Percentiles rank a stretch among this genome's conserved stretches.
phyloP scores from a whole-genome alignment of 257 asterid genomes.

The Striga asiatica region DNA sequence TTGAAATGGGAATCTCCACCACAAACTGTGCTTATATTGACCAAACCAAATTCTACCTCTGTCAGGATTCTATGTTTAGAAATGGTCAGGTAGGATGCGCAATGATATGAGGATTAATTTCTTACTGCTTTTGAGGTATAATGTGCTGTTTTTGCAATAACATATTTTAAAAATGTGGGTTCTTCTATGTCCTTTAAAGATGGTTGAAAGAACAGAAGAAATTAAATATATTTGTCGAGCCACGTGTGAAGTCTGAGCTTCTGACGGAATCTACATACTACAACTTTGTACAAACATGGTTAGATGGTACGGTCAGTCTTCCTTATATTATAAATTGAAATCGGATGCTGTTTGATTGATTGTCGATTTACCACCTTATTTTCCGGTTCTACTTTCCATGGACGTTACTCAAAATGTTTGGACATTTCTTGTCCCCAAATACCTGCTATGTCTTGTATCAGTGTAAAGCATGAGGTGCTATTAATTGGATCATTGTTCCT shows the following conservation, averaged over 20 bases:
- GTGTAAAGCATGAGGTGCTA: neutral
- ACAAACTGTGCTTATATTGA: slow-evolving; percentile 69
- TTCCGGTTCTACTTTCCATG: neutral
- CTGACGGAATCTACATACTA: slow-evolving; percentile 46
- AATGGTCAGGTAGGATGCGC: slow-evolving; percentile 63
- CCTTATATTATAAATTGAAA: neutral
- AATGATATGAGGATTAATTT: neutral
- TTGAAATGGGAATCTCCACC: slow-evolving; percentile 94
- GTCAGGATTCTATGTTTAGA: slow-evolving; percentile 65
- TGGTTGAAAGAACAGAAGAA: slow-evolving; percentile 63
- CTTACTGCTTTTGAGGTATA: neutral
- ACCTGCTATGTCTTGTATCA: neutral
- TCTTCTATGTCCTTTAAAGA: slow-evolving; percentile 24
- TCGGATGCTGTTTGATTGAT: neutral
- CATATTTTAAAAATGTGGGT: neutral
- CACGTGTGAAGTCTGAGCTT: slow-evolving; percentile 52
- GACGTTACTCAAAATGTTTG: neutral
- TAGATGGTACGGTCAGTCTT: slow-evolving; percentile 33
- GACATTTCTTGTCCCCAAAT: neutral
- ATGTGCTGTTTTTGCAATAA: neutral
- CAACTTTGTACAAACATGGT: slow-evolving; percentile 59
- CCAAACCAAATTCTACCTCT: slow-evolving; percentile 73
- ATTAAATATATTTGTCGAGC: slow-evolving; percentile 53
- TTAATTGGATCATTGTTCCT: no score
- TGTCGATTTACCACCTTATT: neutral